These are phyloP conservation scores for Coemansia sp. DNA, from an alignment of 192 early-diverging fungal species.

Conservation along the genomic window DNA sequence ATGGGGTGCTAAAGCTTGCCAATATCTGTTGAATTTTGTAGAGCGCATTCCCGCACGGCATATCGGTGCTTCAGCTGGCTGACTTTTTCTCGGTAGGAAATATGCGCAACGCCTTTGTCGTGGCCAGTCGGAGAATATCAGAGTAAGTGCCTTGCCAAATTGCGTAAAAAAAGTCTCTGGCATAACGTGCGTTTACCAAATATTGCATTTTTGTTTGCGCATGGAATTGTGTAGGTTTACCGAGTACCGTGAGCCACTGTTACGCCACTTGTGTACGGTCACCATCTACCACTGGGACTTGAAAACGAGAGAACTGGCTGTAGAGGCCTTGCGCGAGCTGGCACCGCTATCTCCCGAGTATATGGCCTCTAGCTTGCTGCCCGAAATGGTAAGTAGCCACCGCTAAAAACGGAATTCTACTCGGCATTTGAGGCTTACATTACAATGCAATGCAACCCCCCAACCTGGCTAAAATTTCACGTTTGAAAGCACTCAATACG, in stretches of 20 bases:
- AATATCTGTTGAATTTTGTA: slow-evolving; percentile 23
- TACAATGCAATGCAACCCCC: neutral
- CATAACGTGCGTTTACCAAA: neutral
- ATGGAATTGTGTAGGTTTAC: slow-evolving; percentile 44
- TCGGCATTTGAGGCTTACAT: neutral
- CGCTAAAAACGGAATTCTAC: neutral
- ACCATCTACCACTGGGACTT: slow-evolving; percentile 89
- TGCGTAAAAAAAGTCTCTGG: slow-evolving; percentile 26
- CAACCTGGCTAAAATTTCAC: neutral
- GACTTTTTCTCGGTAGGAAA: slow-evolving; percentile 95
- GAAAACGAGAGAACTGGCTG: slow-evolving; percentile 73
- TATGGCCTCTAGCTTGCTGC: slow-evolving; percentile 59
- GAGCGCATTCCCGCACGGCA: slow-evolving; percentile 91
- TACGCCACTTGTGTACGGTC: slow-evolving; percentile 67
- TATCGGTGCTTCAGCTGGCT: slow-evolving; percentile 84
- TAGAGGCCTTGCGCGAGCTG: slow-evolving; percentile 70
- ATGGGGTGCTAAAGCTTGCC: neutral
- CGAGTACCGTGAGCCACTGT: slow-evolving; percentile 75
- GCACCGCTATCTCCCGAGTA: slow-evolving; percentile 61
- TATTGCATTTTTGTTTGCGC: slow-evolving; percentile 34
- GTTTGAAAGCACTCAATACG: neutral
- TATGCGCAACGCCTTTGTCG: slow-evolving; percentile 70
- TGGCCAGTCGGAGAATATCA: slow-evolving; percentile 73
- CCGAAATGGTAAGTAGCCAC: slow-evolving; percentile 58
- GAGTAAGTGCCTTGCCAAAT: slow-evolving; percentile 26